Evolutionary conservation across 1,284 basidiomycete species (phyloP).

Genomic region (Ganoderma meredithae): DNA sequence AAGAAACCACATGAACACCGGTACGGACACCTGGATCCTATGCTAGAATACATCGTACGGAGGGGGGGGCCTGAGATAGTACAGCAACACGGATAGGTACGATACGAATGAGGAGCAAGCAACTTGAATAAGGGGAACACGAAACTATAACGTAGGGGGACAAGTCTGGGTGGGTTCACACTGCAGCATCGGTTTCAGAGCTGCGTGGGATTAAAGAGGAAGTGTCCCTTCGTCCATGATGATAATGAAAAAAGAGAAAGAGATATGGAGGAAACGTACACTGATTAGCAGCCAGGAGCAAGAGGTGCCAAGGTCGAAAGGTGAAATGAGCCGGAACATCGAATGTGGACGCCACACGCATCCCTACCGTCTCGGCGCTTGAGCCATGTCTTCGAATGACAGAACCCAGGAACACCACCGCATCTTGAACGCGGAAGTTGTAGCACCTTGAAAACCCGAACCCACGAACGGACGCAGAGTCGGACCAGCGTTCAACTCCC

Average conservation of each 20-base stretch:
- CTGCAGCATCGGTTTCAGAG: conserved; percentile 4
- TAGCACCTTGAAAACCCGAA: not conserved
- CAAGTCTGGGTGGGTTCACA: conserved; percentile 9
- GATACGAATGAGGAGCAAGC: conserved; percentile 7
- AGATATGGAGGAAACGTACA: not conserved
- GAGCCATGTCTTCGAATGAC: not conserved
- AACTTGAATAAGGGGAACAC: conserved; percentile 14
- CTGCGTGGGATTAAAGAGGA: conserved; percentile 20
- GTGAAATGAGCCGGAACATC: not conserved
- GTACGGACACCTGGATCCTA: not conserved
- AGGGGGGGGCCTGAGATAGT: not conserved
- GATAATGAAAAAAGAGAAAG: not conserved
- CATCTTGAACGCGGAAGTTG: not conserved
- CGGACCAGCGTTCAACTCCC: not conserved
- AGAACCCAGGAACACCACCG: not conserved
- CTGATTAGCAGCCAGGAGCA: not conserved
- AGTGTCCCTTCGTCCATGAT: conserved; percentile 8
- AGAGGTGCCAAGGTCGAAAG: not conserved
- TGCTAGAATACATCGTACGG: conserved; percentile 1
- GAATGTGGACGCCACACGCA: conserved; percentile 5
- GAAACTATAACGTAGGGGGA: conserved; percentile 24
- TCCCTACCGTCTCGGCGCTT: not conserved
- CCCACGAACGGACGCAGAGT: not conserved
- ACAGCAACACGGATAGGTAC: conserved; percentile 4
- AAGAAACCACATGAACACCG: not conserved